Percentiles rank a stretch among this genome's conserved stretches.
phyloP scores from a whole-genome alignment of 1,284 basidiomycete genomes.

The Apiotrichum laibachii region DNA sequence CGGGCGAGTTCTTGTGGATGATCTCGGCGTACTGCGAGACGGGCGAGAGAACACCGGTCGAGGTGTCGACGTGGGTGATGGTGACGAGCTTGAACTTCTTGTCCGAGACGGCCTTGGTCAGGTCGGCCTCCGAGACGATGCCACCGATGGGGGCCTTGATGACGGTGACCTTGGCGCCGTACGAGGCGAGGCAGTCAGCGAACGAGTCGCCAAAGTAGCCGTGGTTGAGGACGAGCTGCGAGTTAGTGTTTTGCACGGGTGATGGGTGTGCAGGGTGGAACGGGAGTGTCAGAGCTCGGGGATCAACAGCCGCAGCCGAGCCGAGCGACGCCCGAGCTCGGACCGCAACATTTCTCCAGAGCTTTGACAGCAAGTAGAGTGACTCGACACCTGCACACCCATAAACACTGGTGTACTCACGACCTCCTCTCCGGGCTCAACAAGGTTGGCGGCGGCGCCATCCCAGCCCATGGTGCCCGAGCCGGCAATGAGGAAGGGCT shows the following conservation, averaged over 20 bases:
- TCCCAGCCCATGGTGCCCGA: slow-evolving; percentile 93
- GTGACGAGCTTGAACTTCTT: slow-evolving; percentile 90
- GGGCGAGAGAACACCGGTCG: slow-evolving; percentile 86
- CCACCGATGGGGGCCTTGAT: slow-evolving; percentile 79
- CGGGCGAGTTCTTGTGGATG: slow-evolving; percentile 75
- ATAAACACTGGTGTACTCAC: slow-evolving; percentile 50
- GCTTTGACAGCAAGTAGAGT: too few relatives aligned
- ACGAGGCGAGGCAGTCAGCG: slow-evolving; percentile 75
- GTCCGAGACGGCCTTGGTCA: slow-evolving; percentile 62
- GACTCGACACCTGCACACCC: too few relatives aligned
- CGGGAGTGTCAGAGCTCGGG: too few relatives aligned
- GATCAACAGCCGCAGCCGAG: too few relatives aligned
- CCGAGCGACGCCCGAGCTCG: too few relatives aligned
- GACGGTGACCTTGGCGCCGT: slow-evolving; percentile 87
- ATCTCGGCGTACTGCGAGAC: slow-evolving; percentile 73
- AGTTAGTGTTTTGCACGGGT: not conserved
- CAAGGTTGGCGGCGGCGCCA: slow-evolving; percentile 71
- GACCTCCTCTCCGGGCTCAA: slow-evolving; percentile 72
- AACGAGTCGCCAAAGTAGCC: slow-evolving; percentile 90
- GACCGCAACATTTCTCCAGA: too few relatives aligned
- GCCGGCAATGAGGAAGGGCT: slow-evolving; percentile 87
- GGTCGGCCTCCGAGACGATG: slow-evolving; percentile 58
- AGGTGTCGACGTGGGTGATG: slow-evolving; percentile 86
- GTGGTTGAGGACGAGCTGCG: slow-evolving; percentile 57
- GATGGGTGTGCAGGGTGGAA: too few relatives aligned